Conservation (phyloP, 768 basidiomycete genomes). For the Mycena kentingensis region DNA sequence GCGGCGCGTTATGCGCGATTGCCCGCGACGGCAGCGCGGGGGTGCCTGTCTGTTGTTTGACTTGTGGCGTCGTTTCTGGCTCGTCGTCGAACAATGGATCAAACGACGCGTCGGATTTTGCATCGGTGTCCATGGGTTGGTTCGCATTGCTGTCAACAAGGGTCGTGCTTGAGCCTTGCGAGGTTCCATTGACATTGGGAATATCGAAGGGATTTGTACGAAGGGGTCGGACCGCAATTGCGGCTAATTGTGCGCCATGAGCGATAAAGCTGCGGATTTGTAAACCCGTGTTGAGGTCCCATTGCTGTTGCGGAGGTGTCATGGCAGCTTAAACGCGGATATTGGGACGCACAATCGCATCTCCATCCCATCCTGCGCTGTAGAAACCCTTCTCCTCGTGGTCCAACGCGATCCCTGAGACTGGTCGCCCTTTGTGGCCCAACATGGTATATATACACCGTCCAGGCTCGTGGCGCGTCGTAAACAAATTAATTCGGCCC, state of each 20-base stretch:
- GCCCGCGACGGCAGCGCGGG: slow-evolving; percentile 28
- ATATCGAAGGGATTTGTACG: slow-evolving; percentile 1
- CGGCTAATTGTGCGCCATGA: slow-evolving; percentile 84
- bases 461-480: slow-evolving; percentile 91
- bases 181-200: background rate
- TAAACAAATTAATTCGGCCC: slow-evolving; percentile 92
- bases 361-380: slow-evolving; percentile 94
- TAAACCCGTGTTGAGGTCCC: slow-evolving; percentile 95
- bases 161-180: slow-evolving; percentile 14
- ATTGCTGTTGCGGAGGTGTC: slow-evolving; percentile 63
- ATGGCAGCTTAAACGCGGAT: slow-evolving; percentile 16
- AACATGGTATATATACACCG: slow-evolving; percentile 69
- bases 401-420: slow-evolving; percentile 82
- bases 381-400: slow-evolving; percentile 84
- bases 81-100: slow-evolving; percentile 93
- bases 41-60: background rate
- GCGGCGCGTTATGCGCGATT: slow-evolving; percentile 69
- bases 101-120: slow-evolving; percentile 77
- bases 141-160: slow-evolving; percentile 25
- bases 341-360: slow-evolving; percentile 65
- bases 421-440: slow-evolving; percentile 70
- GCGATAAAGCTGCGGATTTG: slow-evolving; percentile 73
- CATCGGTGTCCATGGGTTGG: slow-evolving; percentile 48
- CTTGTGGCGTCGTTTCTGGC: slow-evolving; percentile 42
- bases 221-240: slow-evolving; percentile 69